A percentile compares a stretch with the other conserved stretches of the same genome.
These are phyloP conservation scores for Monosporascus sp. DNA, from an alignment of 2,329 filamentous ascomycete genomes.

Conservation along the genomic window DNA sequence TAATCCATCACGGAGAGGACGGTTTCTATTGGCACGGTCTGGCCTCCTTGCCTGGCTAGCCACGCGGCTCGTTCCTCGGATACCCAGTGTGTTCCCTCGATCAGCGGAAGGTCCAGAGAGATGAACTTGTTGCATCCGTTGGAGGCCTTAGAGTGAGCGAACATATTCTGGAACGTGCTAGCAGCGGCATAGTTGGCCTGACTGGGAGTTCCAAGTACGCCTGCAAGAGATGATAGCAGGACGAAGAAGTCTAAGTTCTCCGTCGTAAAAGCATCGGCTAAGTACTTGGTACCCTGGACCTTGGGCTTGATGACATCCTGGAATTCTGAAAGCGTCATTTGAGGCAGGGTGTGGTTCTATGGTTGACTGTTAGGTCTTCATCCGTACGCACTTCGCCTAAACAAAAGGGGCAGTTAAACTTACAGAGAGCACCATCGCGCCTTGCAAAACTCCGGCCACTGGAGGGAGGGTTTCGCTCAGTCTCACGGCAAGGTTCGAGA, in stretches of 20 bases:
- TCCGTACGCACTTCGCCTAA: too few relatives aligned
- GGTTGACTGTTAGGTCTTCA: too few relatives aligned
- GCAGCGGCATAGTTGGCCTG: neutral
- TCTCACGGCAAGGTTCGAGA: too few relatives aligned
- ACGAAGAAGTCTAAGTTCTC: neutral
- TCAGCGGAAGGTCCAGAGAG: neutral
- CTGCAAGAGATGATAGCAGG: neutral
- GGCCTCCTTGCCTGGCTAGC: neutral
- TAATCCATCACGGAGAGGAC: neutral
- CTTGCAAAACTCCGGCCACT: constrained; percentile 34
- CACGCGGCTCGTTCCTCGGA: neutral
- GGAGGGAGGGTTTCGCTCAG: constrained; percentile 13
- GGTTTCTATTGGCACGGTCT: neutral
- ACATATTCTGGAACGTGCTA: neutral
- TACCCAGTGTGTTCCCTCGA: neutral
- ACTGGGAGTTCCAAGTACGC: neutral
- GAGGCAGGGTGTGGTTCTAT: neutral
- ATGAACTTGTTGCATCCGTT: neutral
- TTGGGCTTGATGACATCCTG: neutral
- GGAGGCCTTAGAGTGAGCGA: neutral
- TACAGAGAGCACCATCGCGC: constrained; percentile 29
- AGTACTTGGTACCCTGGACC: neutral
- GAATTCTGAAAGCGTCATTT: neutral
- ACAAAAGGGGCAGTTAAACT: neutral
- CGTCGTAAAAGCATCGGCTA: neutral